Base-by-base conservation (phyloP, 371 early-diverging fungal genomes). In the Mucor sp. region DNA sequence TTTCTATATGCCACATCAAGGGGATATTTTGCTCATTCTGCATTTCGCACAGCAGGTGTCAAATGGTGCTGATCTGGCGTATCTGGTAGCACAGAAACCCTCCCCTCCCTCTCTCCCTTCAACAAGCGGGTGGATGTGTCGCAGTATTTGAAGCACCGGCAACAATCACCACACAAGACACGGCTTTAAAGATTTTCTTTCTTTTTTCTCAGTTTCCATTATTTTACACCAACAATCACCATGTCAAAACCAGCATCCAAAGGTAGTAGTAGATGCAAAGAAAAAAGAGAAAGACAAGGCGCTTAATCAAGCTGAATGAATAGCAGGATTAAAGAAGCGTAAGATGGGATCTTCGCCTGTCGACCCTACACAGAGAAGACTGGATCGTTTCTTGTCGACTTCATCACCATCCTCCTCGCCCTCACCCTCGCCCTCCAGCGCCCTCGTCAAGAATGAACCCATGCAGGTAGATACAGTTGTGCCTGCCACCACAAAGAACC, bases 381-480 rank as follows among this genome's bases (percentile, higher is more conserved):
- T 70, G 8, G 70, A 70, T 62, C 66, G 55, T 11, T 66, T 66
- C 28, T 27, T 66, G 15, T 50, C 66, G 3, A 11, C 30, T 19
- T 35, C 59, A 23, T 30, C 59, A 4, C 33, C 58, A 19, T 33
- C 30, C 17, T 33, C 0, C 0, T 57, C 58, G 9, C 21, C 58
- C 3, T 57, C 59, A 2, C 23, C 44, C 15, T 25, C 37, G n/a
- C 30, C 33, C 17, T 23, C 37, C 25, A 25, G 3, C 37, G 3
- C 1, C 15, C 39, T 17, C 6, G 17, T 11, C 17, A 63, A 60
- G 28, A 55, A 63, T 28, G 65, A 60, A 19, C 69, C 65, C 19
- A 69, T 69, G 69, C 60, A 64, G 44, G 6, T 69, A 5, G 69
- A 69, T 27, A 25, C 55, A 33, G 53, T 27, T 1, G 63, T 25